A percentile compares a stretch with the other conserved stretches of the same genome.
Conservation (phyloP, 176 grass and related monocot species). For the Zizania latifolia region DNA sequence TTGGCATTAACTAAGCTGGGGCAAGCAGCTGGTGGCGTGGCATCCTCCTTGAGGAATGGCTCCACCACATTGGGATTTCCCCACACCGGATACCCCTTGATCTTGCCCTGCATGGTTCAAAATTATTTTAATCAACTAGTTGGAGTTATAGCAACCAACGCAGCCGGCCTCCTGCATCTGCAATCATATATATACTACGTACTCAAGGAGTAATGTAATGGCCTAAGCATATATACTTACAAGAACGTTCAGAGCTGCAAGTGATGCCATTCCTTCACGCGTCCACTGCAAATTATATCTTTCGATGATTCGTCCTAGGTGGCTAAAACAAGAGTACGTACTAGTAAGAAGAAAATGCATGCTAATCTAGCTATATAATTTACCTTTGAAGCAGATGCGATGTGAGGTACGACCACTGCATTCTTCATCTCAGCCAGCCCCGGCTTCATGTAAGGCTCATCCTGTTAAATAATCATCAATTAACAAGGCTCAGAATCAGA, state of each 20-base stretch:
- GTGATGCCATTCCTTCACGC: conserved; percentile 91
- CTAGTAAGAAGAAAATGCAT: too few species aligned
- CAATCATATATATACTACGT: too few species aligned
- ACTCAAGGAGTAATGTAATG: too few species aligned
- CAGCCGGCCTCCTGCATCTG: too few species aligned
- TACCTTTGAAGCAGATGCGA: conserved; percentile 94
- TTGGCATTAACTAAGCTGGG: conserved; percentile 92
- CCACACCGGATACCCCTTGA: conserved; percentile 85
- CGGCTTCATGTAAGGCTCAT: conserved; percentile 89
- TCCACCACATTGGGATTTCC: conserved; percentile 63
- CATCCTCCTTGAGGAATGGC: conserved; percentile 62
- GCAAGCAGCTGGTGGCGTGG: conserved; percentile 50
- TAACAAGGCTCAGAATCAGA: background rate
- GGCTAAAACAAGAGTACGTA: too few species aligned
- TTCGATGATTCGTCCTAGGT: too few species aligned
- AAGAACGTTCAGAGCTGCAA: conserved; percentile 87
- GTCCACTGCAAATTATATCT: conserved; percentile 53
- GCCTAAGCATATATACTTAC: too few species aligned
- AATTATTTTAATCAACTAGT: too few species aligned
- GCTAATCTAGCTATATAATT: too few species aligned
- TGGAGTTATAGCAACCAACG: too few species aligned
- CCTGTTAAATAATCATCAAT: conserved; percentile 34
- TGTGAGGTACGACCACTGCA: conserved; percentile 78
- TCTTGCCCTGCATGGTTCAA: conserved; percentile 48
- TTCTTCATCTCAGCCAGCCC: conserved; percentile 90